These are phyloP conservation scores for Exophiala oligosperma DNA, from an alignment of 2,329 filamentous ascomycete genomes.

Conservation along the genomic window DNA sequence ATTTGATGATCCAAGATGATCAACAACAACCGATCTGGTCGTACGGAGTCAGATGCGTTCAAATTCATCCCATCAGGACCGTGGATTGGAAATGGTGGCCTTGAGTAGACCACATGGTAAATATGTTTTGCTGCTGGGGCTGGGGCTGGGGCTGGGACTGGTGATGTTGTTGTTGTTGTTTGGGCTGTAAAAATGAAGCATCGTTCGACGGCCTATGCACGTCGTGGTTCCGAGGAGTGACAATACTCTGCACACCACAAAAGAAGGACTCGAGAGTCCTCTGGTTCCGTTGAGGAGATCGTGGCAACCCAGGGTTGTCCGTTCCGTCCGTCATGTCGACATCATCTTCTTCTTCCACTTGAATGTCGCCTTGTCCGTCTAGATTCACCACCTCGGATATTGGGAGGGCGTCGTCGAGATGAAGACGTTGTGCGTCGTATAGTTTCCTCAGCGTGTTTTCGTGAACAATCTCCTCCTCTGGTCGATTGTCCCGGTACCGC, in stretches of 20 bases:
- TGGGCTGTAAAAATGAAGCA: no score
- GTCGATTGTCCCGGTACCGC: constrained; percentile 58
- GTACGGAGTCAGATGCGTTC: not conserved
- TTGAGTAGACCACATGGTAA: not conserved
- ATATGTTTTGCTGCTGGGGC: not conserved
- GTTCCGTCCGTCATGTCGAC: constrained; percentile 14
- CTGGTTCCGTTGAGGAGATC: constrained; percentile 13
- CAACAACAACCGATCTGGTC: no score
- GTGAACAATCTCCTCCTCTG: constrained; percentile 53
- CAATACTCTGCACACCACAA: not conserved
- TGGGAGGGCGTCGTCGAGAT: constrained; percentile 22
- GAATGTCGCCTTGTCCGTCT: not conserved
- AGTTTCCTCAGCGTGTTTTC: constrained; percentile 28
- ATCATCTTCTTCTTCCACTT: constrained; percentile 2
- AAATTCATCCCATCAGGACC: no score
- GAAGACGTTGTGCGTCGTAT: constrained; percentile 26
- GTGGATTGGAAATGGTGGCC: not conserved
- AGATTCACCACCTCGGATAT: constrained; percentile 11
- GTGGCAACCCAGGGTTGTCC: constrained; percentile 2
- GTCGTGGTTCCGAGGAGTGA: not conserved
- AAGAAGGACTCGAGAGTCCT: constrained; percentile 24
- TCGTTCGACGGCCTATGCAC: no score
- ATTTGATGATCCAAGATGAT: no score
- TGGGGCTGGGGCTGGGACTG: not conserved
- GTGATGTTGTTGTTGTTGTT: no score